Base-by-base conservation (phyloP, 1,284 basidiomycete species). In the Inonotus obliquus region DNA sequence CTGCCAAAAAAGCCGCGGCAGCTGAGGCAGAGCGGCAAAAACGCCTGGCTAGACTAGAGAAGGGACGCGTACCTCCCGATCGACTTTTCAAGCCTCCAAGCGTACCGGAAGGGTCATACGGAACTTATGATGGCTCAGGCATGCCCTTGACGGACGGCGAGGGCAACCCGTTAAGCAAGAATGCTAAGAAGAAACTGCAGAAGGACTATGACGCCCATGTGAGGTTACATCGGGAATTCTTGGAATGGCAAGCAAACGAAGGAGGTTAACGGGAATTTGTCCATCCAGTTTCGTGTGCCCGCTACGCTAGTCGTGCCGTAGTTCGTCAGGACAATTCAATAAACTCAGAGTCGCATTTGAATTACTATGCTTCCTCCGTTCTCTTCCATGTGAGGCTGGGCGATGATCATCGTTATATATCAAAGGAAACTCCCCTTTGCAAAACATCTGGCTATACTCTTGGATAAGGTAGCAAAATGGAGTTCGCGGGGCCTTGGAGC, bases 61-160 rank as follows among this genome's bases (percentile, higher is more conserved):
- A 89, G 72, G 96, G 95, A 4, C 86, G 88, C 45, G 71, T 87
- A 4, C 71, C 89, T 0, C 94, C 96, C 0, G 74, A 76, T 52
- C 86, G 91, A 61, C 80, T 98, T 78, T 99, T 96, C 81, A 89
- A 81, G 71, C 87, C 91, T 6, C 94, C 94, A 4, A 80, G 94
- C 68, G 83, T 89, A 2, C 75, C 81, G 0, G 82, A 86, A 65
- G 86, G 84, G 54, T 77, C 73, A 19, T 98, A 91, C 69, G 76
- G 82, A 10, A 85, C 83, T 60, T 99, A 92, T 90, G 87, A 97
- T 73, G 90, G 89, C 57, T 72, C 80, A 39, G 97, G 97, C 0
- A 63, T 98, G 52, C 97, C 97, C 25, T 81, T 89, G 17, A 89
- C 88, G 41, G 94, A 96, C 69, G 83, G 80, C 0, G 83, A 92